A percentile compares a stretch with the other conserved stretches of the same genome.
phyloP scores from a whole-genome alignment of 2,329 filamentous ascomycete genomes.

The Colletotrichum kahawae region DNA sequence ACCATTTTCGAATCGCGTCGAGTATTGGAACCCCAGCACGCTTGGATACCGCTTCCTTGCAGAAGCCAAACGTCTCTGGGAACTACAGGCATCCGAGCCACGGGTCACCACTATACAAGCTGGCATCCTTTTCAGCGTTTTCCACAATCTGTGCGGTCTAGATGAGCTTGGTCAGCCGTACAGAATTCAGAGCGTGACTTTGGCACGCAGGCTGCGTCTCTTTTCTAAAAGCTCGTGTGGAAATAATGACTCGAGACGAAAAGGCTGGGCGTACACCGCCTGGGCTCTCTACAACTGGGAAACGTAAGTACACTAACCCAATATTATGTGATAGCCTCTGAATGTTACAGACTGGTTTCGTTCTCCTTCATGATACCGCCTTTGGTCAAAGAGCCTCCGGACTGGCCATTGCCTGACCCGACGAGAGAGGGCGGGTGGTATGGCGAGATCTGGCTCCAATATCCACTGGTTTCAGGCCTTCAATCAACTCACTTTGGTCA shows the following conservation, averaged over 20 bases:
- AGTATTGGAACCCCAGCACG: slow-evolving; percentile 41
- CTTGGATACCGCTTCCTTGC: slow-evolving; percentile 40
- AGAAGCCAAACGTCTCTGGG: slow-evolving; percentile 43
- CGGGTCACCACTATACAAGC: slow-evolving; percentile 41
- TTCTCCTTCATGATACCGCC: slow-evolving; percentile 32
- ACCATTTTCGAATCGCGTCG: slow-evolving; percentile 29
- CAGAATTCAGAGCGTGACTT: slow-evolving; percentile 31
- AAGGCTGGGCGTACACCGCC: neutral
- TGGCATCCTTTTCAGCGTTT: slow-evolving; percentile 34
- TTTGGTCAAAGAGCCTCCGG: slow-evolving; percentile 32
- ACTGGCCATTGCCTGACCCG: slow-evolving; percentile 33
- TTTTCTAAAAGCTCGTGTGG: neutral
- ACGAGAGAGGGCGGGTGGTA: slow-evolving; percentile 30
- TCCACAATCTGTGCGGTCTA: slow-evolving; percentile 36
- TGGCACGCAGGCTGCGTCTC: slow-evolving; percentile 33
- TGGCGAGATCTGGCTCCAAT: slow-evolving; percentile 41
- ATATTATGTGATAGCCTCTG: neutral
- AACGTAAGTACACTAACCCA: neutral
- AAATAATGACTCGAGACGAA: neutral
- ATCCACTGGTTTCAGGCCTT: slow-evolving; percentile 30
- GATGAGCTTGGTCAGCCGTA: slow-evolving; percentile 43
- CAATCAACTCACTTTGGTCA: slow-evolving; percentile 30
- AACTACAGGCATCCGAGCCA: slow-evolving; percentile 32
- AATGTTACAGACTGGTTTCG: slow-evolving; percentile 23
- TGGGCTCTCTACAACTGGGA: neutral